phyloP scores from a whole-genome alignment of 768 basidiomycete species.

The Dentipellis sp. region DNA sequence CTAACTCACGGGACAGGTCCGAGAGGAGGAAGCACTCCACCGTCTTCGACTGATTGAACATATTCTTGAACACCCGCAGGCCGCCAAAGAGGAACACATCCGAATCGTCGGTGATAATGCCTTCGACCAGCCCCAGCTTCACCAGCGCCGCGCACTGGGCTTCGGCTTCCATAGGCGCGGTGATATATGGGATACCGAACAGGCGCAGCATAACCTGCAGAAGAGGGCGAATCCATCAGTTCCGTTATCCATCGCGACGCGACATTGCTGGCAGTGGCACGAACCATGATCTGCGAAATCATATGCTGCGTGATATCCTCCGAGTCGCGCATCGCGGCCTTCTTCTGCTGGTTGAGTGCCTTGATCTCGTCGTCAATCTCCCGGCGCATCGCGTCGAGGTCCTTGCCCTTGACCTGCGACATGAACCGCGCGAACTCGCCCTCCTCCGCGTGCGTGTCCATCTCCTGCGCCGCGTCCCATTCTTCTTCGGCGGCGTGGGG shows the following conservation, averaged over 20 bases:
- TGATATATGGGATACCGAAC: constrained; percentile 97
- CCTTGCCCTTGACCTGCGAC: constrained; percentile 82
- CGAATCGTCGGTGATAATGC: constrained; percentile 97
- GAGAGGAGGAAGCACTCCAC: constrained; percentile 88
- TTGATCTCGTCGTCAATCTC: constrained; percentile 93
- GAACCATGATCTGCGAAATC: constrained; percentile 71
- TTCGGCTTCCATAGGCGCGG: constrained; percentile 99
- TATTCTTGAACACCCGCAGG: constrained; percentile 93
- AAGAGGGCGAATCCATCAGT: background rate
- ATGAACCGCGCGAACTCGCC: constrained; percentile 90
- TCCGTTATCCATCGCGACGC: background rate
- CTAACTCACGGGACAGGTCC: constrained; percentile 83
- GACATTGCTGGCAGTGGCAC: constrained; percentile 5
- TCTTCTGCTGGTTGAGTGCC: constrained; percentile 71
- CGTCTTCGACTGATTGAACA: constrained; percentile 99
- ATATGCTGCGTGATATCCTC: constrained; percentile 95
- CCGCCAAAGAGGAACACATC: constrained; percentile 99
- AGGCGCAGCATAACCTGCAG: constrained; percentile 77
- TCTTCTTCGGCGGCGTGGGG: constrained; percentile 30
- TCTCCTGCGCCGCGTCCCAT: constrained; percentile 84
- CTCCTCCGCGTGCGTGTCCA: constrained; percentile 71
- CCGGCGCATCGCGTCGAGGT: constrained; percentile 68
- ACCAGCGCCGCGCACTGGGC: constrained; percentile 95
- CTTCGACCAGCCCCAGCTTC: constrained; percentile 79
- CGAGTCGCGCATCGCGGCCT: constrained; percentile 85